Evolutionary conservation across 352 stramenopile species (phyloP).

Genomic region (Phytophthora sp.): DNA sequence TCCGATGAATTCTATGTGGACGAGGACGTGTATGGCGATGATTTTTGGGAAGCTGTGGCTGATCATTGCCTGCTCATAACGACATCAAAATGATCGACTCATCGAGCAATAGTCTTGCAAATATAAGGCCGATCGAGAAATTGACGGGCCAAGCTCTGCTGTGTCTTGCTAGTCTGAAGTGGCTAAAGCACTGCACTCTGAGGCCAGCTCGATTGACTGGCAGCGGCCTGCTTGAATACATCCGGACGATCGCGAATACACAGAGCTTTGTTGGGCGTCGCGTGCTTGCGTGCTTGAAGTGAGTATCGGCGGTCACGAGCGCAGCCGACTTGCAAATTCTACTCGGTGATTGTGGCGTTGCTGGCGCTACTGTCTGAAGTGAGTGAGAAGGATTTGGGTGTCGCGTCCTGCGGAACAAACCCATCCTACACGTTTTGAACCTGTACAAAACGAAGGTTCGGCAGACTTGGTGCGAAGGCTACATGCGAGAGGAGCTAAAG

Average conservation of each 20-base stretch:
- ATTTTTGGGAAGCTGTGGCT: slow-evolving; percentile 2
- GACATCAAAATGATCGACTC: slow-evolving; percentile 1
- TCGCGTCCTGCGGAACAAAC: neutral
- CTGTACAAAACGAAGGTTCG: neutral
- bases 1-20: neutral
- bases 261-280: too few relatives aligned
- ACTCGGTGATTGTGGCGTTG: neutral
- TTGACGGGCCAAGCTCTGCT: neutral
- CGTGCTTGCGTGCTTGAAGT: neutral
- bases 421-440: neutral
- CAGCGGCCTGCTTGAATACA: neutral
- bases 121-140: neutral
- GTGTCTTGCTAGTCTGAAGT: neutral
- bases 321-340: neutral
- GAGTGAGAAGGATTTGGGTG: neutral
- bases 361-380: neutral
- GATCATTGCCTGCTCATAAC: neutral
- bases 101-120: neutral
- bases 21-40: slow-evolving; percentile 2
- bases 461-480: neutral
- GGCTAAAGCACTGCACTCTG: too few relatives aligned
- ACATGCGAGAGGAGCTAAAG: slow-evolving; percentile 8
- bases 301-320: neutral
- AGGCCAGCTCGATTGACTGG: neutral
- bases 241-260: neutral